Percentiles rank a stretch among this genome's conserved stretches.
Conservation (phyloP, 768 basidiomycete genomes). For the Suillus spraguei region DNA sequence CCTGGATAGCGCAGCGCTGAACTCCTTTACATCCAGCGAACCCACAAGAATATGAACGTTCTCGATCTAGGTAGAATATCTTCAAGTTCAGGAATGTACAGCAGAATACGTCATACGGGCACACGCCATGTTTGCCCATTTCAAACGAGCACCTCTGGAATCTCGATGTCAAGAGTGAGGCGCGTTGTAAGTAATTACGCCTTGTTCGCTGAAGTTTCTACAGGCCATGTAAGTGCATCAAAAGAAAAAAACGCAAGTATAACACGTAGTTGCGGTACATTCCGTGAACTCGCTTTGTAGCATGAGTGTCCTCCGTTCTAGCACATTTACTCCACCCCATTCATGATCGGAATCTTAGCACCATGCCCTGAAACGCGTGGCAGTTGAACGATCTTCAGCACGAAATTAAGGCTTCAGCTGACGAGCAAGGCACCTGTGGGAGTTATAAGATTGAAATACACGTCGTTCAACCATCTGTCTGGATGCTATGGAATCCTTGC, state of each 20-base stretch:
- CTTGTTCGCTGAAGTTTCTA: background rate
- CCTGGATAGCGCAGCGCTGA: conserved; percentile 25
- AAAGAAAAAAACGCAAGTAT: no score
- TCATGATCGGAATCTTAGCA: no score
- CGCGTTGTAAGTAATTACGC: background rate
- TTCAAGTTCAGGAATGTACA: conserved; percentile 1
- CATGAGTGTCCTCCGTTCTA: no score
- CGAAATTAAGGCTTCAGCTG: background rate
- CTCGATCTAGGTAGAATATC: no score
- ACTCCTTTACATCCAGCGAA: conserved; percentile 19
- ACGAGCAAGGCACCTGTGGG: background rate
- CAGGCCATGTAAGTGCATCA: no score
- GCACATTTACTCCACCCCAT: no score
- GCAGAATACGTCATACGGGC: background rate
- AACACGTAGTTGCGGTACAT: no score
- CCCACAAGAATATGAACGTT: conserved; percentile 21
- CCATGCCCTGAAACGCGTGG: background rate
- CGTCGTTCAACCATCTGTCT: background rate
- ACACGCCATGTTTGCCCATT: conserved; percentile 21
- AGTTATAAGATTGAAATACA: background rate
- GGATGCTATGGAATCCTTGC: conserved; percentile 10
- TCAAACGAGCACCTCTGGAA: background rate
- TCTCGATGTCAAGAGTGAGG: background rate
- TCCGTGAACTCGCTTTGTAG: no score
- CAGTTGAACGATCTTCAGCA: background rate